Percentiles rank a stretch among this genome's conserved stretches.
Conservation (phyloP, 2,329 filamentous ascomycete species). For the Helminthosporium solani region DNA sequence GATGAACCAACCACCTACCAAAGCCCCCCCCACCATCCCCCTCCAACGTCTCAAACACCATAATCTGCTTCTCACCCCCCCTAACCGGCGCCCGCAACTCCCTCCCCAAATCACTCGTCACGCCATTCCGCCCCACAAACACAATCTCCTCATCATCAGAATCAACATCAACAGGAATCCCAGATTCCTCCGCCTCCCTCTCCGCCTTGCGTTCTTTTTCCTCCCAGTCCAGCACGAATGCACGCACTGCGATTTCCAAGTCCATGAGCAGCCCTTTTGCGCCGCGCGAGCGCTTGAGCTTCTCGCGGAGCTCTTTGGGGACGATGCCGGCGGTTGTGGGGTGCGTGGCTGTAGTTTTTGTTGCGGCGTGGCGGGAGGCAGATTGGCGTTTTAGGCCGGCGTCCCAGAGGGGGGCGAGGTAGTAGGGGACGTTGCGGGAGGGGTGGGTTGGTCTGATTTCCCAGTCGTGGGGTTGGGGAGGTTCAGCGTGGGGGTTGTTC, state of each 20-base stretch:
- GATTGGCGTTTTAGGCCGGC: conserved; percentile 49
- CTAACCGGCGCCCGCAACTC: conserved; percentile 46
- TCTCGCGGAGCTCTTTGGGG: conserved; percentile 76
- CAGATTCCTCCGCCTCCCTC: conserved; percentile 42
- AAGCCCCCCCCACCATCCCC: conserved; percentile 77
- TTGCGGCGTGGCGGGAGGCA: conserved; percentile 46
- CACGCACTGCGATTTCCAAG: conserved; percentile 79
- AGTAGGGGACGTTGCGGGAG: conserved; percentile 78
- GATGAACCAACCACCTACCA: conserved; percentile 90
- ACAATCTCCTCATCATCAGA: conserved; percentile 73
- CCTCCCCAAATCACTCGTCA: conserved; percentile 61
- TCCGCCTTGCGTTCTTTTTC: conserved; percentile 50
- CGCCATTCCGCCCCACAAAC: conserved; percentile 71
- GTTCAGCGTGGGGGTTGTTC: conserved; percentile 80
- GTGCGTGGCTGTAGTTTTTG: conserved; percentile 41
- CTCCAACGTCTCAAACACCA: conserved; percentile 79
- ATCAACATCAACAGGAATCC: conserved; percentile 47
- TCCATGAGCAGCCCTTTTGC: conserved; percentile 78
- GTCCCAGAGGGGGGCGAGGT: conserved; percentile 85
- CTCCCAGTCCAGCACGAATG: conserved; percentile 67
- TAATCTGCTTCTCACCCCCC: conserved; percentile 62
- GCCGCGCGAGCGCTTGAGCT: conserved; percentile 75
- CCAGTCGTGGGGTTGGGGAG: conserved; percentile 81
- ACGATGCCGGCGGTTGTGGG: conserved; percentile 56
- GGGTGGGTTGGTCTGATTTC: conserved; percentile 78